Evolutionary conservation across 805 yeast genomes (phyloP).

Genomic region (Metschnikowia drakensbergensis): DNA sequence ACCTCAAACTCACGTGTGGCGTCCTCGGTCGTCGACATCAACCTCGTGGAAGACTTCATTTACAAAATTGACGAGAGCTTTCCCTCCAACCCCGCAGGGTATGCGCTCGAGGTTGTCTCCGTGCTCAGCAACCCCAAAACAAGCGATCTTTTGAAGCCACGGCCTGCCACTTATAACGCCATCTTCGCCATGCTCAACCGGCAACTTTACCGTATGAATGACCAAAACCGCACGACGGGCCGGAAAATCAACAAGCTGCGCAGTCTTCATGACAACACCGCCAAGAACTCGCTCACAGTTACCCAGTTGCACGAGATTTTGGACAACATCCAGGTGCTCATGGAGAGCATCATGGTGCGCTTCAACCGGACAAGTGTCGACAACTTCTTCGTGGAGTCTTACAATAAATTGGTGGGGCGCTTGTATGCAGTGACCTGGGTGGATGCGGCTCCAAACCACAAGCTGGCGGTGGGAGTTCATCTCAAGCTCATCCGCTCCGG

Average conservation of each 20-base stretch:
- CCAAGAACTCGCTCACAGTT: constrained; percentile 23
- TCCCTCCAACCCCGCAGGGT: constrained; percentile 19
- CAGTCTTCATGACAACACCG: constrained; percentile 22
- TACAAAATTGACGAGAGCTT: constrained; percentile 28
- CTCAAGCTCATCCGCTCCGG: constrained; percentile 27
- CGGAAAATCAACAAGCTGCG: constrained; percentile 12
- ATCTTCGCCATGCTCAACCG: constrained; percentile 28
- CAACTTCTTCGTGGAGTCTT: constrained; percentile 21
- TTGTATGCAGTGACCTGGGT: constrained; percentile 27
- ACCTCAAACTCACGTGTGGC: neutral
- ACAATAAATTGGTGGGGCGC: constrained; percentile 23
- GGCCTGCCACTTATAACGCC: constrained; percentile 28
- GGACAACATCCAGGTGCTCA: constrained; percentile 21
- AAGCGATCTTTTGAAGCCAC: constrained; percentile 17
- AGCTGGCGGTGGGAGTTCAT: constrained; percentile 21
- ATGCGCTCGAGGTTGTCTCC: constrained; percentile 27
- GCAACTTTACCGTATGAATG: constrained; percentile 28
- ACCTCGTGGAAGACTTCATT: constrained; percentile 32
- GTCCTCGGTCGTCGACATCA: constrained; percentile 23
- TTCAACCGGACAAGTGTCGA: constrained; percentile 12
- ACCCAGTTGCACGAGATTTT: constrained; percentile 23
- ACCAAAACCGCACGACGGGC: constrained; percentile 24
- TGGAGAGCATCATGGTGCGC: constrained; percentile 22
- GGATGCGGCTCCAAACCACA: constrained; percentile 14
- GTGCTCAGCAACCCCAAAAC: constrained; percentile 20